Evolutionary conservation across 495 filamentous ascomycete genomes (phyloP).

Genomic region (Aspergillus panamensis): DNA sequence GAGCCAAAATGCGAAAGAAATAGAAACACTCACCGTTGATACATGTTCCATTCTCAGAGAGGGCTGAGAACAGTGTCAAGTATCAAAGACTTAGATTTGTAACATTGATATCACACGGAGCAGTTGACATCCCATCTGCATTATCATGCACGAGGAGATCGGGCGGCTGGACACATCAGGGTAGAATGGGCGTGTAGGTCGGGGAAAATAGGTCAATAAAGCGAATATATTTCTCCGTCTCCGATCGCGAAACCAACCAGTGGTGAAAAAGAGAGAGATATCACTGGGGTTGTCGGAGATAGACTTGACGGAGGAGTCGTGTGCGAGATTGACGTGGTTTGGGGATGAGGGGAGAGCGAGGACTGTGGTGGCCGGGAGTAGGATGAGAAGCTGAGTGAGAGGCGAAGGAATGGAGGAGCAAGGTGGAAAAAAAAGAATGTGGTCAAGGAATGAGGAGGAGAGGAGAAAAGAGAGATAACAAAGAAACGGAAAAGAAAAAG

Average conservation of each 20-base stretch:
- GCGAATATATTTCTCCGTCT: background rate
- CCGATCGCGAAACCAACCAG: conserved; percentile 4
- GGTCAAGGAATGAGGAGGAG: conserved; percentile 19
- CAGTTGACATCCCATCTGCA: conserved; percentile 41
- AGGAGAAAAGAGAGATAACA: conserved; percentile 24
- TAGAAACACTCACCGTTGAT: conserved; percentile 39
- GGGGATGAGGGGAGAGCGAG: conserved; percentile 10
- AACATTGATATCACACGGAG: conserved; percentile 31
- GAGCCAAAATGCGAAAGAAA: conserved; percentile 5
- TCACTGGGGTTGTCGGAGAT: conserved; percentile 1
- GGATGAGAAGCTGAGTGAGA: conserved; percentile 1
- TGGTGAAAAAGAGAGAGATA: background rate
- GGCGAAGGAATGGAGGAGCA: conserved; percentile 15
- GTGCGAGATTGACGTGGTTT: conserved; percentile 9
- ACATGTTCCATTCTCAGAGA: conserved; percentile 48
- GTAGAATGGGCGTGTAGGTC: conserved; percentile 1
- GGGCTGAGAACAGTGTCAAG: conserved; percentile 32
- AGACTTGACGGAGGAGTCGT: background rate
- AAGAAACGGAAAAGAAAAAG: conserved; percentile 27
- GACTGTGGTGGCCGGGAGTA: background rate
- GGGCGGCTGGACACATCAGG: conserved; percentile 24
- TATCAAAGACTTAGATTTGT: conserved; percentile 40
- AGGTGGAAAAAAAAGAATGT: conserved; percentile 20
- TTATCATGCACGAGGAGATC: conserved; percentile 26
- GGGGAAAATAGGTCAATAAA: background rate